A percentile compares a stretch with the other conserved stretches of the same genome.
Evolutionary conservation across 805 yeast genomes (phyloP).

Genomic region (Candida quercuum): DNA sequence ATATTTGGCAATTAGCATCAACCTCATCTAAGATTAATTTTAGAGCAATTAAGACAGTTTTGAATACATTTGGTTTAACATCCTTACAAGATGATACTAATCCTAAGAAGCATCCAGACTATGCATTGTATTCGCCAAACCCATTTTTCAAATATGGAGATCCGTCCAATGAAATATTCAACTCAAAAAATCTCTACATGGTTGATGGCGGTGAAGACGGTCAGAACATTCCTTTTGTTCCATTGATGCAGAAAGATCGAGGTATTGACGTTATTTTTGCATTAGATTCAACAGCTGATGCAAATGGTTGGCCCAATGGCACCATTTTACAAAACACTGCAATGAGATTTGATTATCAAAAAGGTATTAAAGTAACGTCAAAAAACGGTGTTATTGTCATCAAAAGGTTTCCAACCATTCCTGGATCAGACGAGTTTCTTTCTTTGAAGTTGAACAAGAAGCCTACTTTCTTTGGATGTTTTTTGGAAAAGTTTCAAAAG

Average conservation of each 20-base stretch:
- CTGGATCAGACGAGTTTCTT: constrained; percentile 44
- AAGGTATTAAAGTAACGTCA: constrained; percentile 25
- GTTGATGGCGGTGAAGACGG: constrained; percentile 81
- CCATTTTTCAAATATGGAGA: constrained; percentile 42
- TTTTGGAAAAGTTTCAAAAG: constrained; percentile 12
- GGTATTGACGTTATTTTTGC: constrained; percentile 61
- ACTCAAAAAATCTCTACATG: constrained; percentile 33
- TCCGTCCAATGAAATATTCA: constrained; percentile 15
- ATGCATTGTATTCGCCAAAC: constrained; percentile 56
- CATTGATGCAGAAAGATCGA: constrained; percentile 58
- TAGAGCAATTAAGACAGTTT: constrained; percentile 31
- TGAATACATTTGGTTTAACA: constrained; percentile 40
- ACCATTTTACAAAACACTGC: constrained; percentile 36
- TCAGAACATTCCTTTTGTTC: constrained; percentile 65
- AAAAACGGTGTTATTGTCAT: constrained; percentile 34
- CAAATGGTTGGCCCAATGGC: constrained; percentile 54
- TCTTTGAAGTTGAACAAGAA: constrained; percentile 43
- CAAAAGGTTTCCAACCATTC: constrained; percentile 60
- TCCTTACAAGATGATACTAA: constrained; percentile 28
- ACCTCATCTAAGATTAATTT: constrained; percentile 24
- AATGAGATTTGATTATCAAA: constrained; percentile 18
- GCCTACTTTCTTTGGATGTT: constrained; percentile 83
- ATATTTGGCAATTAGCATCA: constrained; percentile 33
- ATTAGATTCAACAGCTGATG: constrained; percentile 51
- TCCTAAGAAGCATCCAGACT: constrained; percentile 43